Evolutionary conservation across 2,329 filamentous ascomycete species (phyloP), one percentile per base, ranked within the genome.

Genomic region (Pseudogymnoascus sp.): DNA sequence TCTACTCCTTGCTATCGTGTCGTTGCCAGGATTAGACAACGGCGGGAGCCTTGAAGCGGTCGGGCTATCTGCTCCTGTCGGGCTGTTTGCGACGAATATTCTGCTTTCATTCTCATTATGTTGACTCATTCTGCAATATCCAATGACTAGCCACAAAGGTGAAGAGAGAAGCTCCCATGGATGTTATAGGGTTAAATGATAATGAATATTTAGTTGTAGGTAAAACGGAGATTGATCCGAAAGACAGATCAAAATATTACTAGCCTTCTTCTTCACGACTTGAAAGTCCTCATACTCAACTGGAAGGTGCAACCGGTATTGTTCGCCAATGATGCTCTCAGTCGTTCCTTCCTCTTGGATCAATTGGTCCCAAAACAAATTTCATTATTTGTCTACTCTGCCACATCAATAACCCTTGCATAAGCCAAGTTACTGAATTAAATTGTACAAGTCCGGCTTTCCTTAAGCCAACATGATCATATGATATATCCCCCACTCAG

Each of bases 131-230:
- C 47, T 57, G 10, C n/a, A 23, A 57, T 57, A 57, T 57, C 47
- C 47, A 57, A 57, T 57, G n/a, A 18, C 47, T 18, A 29, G n/a
- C 14, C 26, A 34, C 47, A 12, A 18, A 57, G 12, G 18, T 18
- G 7, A 57, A 34, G 47, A 57, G 47, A 57, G 47, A 57, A 57
- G 47, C 26, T 57, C 47, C 26, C 26, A 57, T 57, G 47, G 47
- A 57, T 4, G 26, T 31, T 34, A 34, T 57, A 57, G 47, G 47
- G 47, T n/a, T 4, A 57, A 10, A 31, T 31, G 10, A 12, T 57
- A 54, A 54, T 34, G 8, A 57, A 57, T 57, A 34, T 57, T 54
- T 57, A 57, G 26, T 18, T 57, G 26, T 34, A 57, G 47, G 47
- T 57, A 57, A 2, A 31, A 34, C 34, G 8, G 14, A n/a, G 26